Percentiles rank a stretch among this genome's conserved stretches.
Conservation (phyloP, 805 yeast genomes). For the Saturnispora sekii region DNA sequence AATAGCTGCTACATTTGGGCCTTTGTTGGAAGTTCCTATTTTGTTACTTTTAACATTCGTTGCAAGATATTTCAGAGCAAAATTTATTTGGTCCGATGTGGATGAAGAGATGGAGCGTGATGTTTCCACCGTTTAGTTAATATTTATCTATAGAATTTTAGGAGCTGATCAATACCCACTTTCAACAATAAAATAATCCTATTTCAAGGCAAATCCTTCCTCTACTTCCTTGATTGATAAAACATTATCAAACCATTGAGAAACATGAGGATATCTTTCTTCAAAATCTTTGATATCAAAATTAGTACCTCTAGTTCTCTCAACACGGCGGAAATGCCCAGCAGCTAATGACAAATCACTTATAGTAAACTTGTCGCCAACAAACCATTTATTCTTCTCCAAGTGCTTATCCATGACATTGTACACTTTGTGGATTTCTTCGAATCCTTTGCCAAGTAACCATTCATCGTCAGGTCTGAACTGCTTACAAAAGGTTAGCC, state of each 20-base stretch:
- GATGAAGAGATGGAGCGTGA: not conserved
- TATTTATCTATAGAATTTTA: no score
- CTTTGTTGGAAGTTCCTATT: conserved; percentile 49
- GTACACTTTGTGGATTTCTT: not conserved
- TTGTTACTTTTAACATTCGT: conserved; percentile 31
- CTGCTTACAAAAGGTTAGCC: not conserved
- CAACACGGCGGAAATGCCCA: conserved; percentile 1
- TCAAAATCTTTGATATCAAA: not conserved
- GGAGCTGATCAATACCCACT: no score
- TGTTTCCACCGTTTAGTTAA: no score
- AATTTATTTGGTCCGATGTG: conserved; percentile 24
- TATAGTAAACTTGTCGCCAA: not conserved
- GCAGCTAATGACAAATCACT: not conserved
- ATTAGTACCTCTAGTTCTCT: not conserved
- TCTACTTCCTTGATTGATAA: not conserved
- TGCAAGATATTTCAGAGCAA: conserved; percentile 25
- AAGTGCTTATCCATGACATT: not conserved
- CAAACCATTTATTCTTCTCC: not conserved
- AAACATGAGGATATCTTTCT: not conserved
- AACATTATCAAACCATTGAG: not conserved
- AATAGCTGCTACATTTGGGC: conserved; percentile 52
- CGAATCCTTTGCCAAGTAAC: not conserved
- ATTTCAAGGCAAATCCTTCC: not conserved
- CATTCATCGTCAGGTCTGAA: not conserved
- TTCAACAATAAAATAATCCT: not conserved